Conservation (phyloP, 1,139 yeast species). For the Torulaspora pretoriensis region DNA sequence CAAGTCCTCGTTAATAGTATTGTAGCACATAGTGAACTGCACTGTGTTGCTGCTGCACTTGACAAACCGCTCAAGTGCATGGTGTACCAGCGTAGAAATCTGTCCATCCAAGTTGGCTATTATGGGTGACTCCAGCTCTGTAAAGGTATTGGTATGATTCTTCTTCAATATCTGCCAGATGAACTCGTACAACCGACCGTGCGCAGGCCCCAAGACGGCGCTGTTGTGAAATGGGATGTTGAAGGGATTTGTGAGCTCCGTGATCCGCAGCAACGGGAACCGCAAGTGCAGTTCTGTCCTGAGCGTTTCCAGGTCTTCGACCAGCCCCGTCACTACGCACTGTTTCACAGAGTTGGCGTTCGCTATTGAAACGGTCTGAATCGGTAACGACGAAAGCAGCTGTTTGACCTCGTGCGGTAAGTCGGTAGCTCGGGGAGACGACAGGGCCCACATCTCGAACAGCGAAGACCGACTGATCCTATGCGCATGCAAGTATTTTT, state of each 20-base stretch:
- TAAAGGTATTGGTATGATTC: constrained; percentile 27
- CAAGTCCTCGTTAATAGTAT: constrained; percentile 25
- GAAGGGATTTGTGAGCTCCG: constrained; percentile 32
- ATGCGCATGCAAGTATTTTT: constrained; percentile 26
- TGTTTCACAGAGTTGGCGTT: constrained; percentile 34
- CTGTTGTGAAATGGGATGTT: constrained; percentile 36
- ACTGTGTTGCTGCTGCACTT: constrained; percentile 34
- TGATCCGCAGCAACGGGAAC: constrained; percentile 28
- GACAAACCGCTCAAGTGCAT: constrained; percentile 35
- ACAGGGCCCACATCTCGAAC: constrained; percentile 35
- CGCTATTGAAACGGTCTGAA: constrained; percentile 29
- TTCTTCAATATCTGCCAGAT: constrained; percentile 33
- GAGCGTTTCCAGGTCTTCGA: constrained; percentile 28
- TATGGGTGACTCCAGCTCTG: constrained; percentile 29
- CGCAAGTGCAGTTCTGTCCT: constrained; percentile 24
- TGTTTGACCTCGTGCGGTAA: constrained; percentile 28
- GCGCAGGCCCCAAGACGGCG: constrained; percentile 30
- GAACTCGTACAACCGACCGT: constrained; percentile 35
- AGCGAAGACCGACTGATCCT: constrained; percentile 26
- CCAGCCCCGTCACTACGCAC: constrained; percentile 35
- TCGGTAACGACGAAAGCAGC: constrained; percentile 19
- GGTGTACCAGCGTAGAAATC: constrained; percentile 27
- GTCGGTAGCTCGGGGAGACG: constrained; percentile 29
- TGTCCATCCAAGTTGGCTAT: constrained; percentile 33
- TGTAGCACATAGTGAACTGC: constrained; percentile 34